Conservation (phyloP, 148 eudicot genomes). For the Fallopia convolvulus region DNA sequence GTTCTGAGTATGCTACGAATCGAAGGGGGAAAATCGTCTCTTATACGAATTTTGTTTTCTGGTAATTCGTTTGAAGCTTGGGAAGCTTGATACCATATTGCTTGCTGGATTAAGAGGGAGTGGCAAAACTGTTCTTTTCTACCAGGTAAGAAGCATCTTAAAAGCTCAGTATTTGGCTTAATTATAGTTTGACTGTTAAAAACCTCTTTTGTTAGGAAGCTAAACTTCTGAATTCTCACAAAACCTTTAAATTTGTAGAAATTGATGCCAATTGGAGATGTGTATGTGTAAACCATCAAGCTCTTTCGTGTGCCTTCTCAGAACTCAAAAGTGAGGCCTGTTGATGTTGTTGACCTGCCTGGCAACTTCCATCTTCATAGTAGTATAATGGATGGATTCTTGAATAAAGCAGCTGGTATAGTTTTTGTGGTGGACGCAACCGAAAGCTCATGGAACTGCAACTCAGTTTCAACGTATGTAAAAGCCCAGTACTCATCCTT, state of each 20-base stretch:
- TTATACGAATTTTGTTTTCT: not conserved
- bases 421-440: slow-evolving; percentile 6
- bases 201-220: not conserved
- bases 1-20: too few species aligned
- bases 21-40: too few species aligned
- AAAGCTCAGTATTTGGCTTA: not conserved
- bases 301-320: not conserved
- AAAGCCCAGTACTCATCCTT: slow-evolving; percentile 8
- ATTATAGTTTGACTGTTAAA: too few species aligned
- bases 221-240: not conserved
- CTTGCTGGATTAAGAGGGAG: slow-evolving; percentile 1
- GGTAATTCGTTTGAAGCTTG: not conserved
- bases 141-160: too few species aligned
- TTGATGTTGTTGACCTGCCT: not conserved
- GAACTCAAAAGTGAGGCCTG: slow-evolving; percentile 35
- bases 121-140: too few species aligned
- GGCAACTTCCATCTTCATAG: not conserved
- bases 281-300: too few species aligned
- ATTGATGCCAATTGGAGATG: not conserved
- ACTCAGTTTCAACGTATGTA: slow-evolving; percentile 3
- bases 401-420: slow-evolving; percentile 4
- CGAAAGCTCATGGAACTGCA: not conserved
- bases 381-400: not conserved
- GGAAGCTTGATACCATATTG: slow-evolving; percentile 7
- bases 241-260: not conserved